phyloP scores from a whole-genome alignment of 176 grass and related monocot genomes.

The Ananas comosus region DNA sequence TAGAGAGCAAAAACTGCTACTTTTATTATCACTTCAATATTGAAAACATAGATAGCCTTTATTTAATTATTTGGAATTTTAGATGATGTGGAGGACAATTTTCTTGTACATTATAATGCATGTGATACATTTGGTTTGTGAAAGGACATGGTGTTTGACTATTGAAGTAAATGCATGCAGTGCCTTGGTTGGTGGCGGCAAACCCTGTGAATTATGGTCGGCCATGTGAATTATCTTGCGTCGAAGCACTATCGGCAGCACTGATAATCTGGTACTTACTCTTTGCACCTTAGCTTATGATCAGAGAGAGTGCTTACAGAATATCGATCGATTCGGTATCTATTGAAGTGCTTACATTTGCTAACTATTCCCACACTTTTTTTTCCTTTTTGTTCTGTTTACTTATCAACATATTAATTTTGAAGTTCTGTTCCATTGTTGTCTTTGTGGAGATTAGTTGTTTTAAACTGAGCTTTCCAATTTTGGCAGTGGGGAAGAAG shows the following conservation, averaged over 20 bases:
- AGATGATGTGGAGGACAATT: background rate
- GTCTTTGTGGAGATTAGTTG: background rate
- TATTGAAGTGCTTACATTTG: background rate
- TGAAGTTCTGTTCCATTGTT: background rate
- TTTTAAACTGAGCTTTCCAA: background rate
- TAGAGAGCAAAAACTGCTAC: background rate
- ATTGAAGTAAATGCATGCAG: conserved; percentile 31
- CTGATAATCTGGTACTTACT: conserved; percentile 87
- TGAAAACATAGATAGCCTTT: background rate
- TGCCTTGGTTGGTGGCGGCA: conserved; percentile 97
- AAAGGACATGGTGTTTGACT: background rate
- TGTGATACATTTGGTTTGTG: background rate
- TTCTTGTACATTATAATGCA: background rate
- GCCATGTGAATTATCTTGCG: conserved; percentile 91
- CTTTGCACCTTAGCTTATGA: background rate
- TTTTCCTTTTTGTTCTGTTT: background rate
- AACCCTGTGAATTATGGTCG: conserved; percentile 97
- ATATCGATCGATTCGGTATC: background rate
- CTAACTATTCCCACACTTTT: background rate
- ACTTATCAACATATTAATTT: background rate
- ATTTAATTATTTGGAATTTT: background rate
- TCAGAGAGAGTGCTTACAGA: background rate
- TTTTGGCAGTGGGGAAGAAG: conserved; percentile 68
- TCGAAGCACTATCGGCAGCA: conserved; percentile 94
- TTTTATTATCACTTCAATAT: background rate